Conservation (phyloP, 345 rosid species). For the Moricandia moricandioides region DNA sequence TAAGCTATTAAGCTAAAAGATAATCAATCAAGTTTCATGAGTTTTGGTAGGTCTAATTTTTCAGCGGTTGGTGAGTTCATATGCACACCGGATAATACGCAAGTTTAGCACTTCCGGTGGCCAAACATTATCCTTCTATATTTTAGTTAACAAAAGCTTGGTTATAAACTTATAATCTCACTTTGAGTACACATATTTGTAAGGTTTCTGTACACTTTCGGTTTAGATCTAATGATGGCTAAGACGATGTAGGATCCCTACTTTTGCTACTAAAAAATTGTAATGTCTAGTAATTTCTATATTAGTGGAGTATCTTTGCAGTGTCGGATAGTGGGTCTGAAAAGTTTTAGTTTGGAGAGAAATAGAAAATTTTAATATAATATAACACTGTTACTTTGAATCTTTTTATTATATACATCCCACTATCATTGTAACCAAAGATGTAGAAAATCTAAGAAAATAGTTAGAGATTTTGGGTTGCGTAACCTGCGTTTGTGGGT, state of each 20-base stretch:
- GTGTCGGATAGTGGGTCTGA: conserved; percentile 38
- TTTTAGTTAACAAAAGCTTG: conserved; percentile 27
- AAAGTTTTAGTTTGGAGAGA: conserved; percentile 35
- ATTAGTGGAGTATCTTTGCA: conserved; percentile 41
- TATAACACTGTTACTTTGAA: not conserved
- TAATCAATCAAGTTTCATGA: not conserved
- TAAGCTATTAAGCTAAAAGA: too few relatives aligned
- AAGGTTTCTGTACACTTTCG: conserved; percentile 28
- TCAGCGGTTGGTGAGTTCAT: conserved; percentile 32
- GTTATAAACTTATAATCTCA: conserved; percentile 10
- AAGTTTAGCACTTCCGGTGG: conserved; percentile 18
- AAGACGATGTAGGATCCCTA: conserved; percentile 32
- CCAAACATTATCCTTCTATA: conserved; percentile 32
- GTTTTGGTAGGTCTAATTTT: conserved; percentile 9
- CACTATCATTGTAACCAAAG: not conserved
- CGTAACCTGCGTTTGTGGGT: not conserved
- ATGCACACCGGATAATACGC: conserved; percentile 32
- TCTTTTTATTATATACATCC: not conserved
- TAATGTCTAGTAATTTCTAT: conserved; percentile 7
- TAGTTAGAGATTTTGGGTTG: not conserved
- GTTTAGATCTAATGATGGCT: conserved; percentile 36
- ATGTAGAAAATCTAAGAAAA: not conserved
- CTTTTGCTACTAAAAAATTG: conserved; percentile 16
- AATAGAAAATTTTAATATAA: not conserved
- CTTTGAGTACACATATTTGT: conserved; percentile 24